Evolutionary conservation across 345 rosid genomes (phyloP).

Genomic region (Citrus cavaleriei): DNA sequence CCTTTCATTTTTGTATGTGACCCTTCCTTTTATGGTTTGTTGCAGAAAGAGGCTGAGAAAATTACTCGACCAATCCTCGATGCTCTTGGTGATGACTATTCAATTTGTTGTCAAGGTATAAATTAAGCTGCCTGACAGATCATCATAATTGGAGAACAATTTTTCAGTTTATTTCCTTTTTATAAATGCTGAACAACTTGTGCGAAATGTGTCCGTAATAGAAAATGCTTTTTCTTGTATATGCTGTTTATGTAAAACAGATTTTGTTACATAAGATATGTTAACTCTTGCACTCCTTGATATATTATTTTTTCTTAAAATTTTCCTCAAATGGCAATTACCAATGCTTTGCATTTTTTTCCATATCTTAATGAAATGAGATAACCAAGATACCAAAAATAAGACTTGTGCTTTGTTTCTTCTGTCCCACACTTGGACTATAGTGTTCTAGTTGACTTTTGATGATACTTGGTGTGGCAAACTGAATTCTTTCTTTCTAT

Average conservation of each 20-base stretch:
- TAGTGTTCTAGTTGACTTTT: background rate
- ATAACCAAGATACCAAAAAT: background rate
- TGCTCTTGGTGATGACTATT: conserved; percentile 80
- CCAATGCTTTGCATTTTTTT: background rate
- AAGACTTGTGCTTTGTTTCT: background rate
- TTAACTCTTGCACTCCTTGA: background rate
- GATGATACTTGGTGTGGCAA: background rate
- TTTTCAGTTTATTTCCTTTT: background rate
- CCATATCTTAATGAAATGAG: background rate
- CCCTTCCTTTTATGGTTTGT: background rate
- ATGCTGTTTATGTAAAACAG: background rate
- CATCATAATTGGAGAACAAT: background rate
- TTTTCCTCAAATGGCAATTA: background rate
- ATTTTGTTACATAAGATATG: background rate
- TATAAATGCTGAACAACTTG: background rate
- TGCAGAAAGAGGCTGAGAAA: conserved; percentile 62
- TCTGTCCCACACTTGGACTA: background rate
- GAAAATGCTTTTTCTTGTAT: background rate
- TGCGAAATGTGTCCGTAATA: background rate
- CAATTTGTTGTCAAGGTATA: conserved; percentile 75
- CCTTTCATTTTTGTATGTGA: background rate
- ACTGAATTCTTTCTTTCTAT: background rate
- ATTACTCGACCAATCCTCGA: conserved; percentile 58
- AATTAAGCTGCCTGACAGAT: background rate
- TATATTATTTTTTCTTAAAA: background rate